Percentiles rank a stretch among this genome's conserved stretches.
These are phyloP conservation scores for Rhodotorula kratochvilovae DNA, from an alignment of 768 basidiomycete genomes.

Conservation along the genomic window DNA sequence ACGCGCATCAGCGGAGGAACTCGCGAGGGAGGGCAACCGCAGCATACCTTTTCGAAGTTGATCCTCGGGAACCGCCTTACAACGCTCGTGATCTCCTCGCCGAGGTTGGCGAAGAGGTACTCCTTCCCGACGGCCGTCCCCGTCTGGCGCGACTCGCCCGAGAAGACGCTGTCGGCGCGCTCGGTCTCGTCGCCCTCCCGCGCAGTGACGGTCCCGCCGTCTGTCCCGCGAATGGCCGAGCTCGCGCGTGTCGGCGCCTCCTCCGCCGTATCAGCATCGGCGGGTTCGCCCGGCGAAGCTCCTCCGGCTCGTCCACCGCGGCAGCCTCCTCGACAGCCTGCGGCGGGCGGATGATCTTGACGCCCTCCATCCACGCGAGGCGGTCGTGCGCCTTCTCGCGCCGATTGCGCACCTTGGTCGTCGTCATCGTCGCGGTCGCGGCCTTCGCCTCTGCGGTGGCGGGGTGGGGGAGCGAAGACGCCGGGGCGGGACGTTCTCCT, in stretches of 20 bases:
- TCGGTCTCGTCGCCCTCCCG: conserved; percentile 33
- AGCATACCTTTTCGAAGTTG: conserved; percentile 73
- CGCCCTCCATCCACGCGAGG: conserved; percentile 43
- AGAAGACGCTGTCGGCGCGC: conserved; percentile 19
- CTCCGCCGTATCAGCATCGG: conserved; percentile 22
- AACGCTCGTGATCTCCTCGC: conserved; percentile 51
- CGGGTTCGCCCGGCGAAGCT: background rate
- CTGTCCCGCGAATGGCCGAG: conserved; percentile 29
- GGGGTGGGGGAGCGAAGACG: background rate
- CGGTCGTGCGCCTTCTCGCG: conserved; percentile 30
- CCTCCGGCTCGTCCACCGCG: background rate
- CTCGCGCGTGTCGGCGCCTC: conserved; percentile 31
- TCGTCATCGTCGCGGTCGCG: conserved; percentile 27
- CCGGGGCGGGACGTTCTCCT: conserved; percentile 6
- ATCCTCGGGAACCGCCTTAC: conserved; percentile 68
- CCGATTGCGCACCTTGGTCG: conserved; percentile 14
- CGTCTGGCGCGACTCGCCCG: conserved; percentile 19
- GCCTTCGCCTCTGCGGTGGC: background rate
- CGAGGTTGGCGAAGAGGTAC: conserved; percentile 30
- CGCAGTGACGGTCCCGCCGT: conserved; percentile 33
- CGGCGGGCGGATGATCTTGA: conserved; percentile 34
- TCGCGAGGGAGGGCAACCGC: background rate
- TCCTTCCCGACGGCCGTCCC: conserved; percentile 41
- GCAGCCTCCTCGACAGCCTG: conserved; percentile 11
- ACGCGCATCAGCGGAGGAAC: too few relatives aligned